These are phyloP conservation scores for Saksenaea oblongispora DNA, from an alignment of 371 early-diverging fungal species.

Conservation along the genomic window DNA sequence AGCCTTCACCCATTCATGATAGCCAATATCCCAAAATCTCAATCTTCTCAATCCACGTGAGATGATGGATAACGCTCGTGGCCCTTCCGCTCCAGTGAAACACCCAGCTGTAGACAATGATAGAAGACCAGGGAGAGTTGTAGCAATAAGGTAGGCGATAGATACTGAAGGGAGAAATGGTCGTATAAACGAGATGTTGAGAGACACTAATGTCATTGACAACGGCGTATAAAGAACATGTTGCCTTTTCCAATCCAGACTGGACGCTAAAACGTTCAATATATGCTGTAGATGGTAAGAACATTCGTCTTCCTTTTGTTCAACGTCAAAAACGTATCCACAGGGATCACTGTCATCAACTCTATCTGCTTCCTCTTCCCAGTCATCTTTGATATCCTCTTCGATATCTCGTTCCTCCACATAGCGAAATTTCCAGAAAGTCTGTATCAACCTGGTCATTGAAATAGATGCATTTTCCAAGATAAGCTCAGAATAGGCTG, in stretches of 20 bases:
- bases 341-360: conserved; percentile 2
- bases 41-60: conserved; percentile 20
- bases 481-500: conserved; percentile 8
- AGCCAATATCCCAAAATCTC: conserved; percentile 33
- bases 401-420: not conserved
- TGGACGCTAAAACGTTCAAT: not conserved
- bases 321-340: not conserved
- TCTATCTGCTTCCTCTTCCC: conserved; percentile 11
- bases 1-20: conserved; percentile 27
- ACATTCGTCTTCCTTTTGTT: not conserved
- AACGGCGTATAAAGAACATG: conserved; percentile 13
- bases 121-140: conserved; percentile 21
- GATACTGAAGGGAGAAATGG: conserved; percentile 14
- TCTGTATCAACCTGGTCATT: not conserved
- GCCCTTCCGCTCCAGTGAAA: conserved; percentile 15
- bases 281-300: not conserved
- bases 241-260: not conserved
- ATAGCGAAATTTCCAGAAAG: conserved; percentile 2
- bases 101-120: conserved; percentile 23
- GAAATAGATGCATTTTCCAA: conserved; percentile 8
- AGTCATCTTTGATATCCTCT: conserved; percentile 5
- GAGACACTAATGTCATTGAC: conserved; percentile 13
- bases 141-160: conserved; percentile 17
- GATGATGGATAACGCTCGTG: conserved; percentile 19
- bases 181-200: conserved; percentile 26